Evolutionary conservation across 352 stramenopile genomes (phyloP).

Genomic region (Globisporangium apiculatum): DNA sequence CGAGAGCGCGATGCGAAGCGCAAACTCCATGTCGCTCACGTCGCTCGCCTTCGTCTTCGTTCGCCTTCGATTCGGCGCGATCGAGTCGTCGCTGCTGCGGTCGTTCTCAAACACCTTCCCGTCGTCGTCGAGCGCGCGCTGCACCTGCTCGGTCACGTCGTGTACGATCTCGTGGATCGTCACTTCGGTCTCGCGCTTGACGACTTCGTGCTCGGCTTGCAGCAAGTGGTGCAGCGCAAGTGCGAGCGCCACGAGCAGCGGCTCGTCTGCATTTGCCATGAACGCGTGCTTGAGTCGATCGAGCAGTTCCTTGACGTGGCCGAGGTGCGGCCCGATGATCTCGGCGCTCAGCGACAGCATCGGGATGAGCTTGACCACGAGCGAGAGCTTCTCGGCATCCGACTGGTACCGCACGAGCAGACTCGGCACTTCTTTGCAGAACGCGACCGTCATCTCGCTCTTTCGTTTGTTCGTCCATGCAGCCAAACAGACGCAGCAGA

Average conservation of each 20-base stretch:
- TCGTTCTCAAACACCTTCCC: constrained; percentile 22
- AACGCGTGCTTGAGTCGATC: constrained; percentile 76
- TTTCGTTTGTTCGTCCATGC: constrained; percentile 11
- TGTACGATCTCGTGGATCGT: constrained; percentile 70
- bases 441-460: constrained; percentile 73
- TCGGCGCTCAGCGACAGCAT: constrained; percentile 55
- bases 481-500: not conserved
- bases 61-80: constrained; percentile 17
- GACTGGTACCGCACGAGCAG: constrained; percentile 73
- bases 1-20: constrained; percentile 47
- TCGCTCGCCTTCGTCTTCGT: constrained; percentile 35
- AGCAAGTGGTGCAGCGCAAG: constrained; percentile 63
- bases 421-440: constrained; percentile 75
- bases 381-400: constrained; percentile 66
- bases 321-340: constrained; percentile 60
- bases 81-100: constrained; percentile 4
- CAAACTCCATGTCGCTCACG: constrained; percentile 61
- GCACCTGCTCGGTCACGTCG: constrained; percentile 55
- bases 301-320: constrained; percentile 59
- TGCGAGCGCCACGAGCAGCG: constrained; percentile 57
- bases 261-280: constrained; percentile 55
- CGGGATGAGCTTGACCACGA: constrained; percentile 72
- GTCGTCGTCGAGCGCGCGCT: constrained; percentile 48
- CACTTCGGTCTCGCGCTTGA: constrained; percentile 73
- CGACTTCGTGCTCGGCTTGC: constrained; percentile 62